Conservation (phyloP, 108 stramenopile species). For the Seminavis robusta region DNA sequence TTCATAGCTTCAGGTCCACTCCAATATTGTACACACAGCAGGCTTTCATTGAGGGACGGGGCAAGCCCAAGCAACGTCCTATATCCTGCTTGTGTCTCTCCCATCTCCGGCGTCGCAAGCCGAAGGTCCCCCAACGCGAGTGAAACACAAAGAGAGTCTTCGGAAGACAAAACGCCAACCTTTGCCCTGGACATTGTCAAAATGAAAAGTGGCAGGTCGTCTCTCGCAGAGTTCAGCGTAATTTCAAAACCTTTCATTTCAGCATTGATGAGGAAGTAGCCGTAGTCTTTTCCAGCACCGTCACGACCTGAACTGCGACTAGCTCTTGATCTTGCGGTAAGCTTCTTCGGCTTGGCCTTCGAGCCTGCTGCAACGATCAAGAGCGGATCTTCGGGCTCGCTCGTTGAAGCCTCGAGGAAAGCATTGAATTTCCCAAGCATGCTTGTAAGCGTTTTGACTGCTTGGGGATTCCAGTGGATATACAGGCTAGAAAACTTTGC, state of each 20-base stretch:
- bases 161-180: conserved; percentile 28
- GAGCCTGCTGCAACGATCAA: background rate
- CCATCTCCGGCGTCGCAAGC: conserved; percentile 37
- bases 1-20: conserved; percentile 49
- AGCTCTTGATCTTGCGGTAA: background rate
- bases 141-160: conserved; percentile 23
- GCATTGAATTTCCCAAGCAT: conserved; percentile 29
- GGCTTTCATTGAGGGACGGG: conserved; percentile 52
- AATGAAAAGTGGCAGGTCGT: conserved; percentile 74
- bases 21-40: conserved; percentile 63
- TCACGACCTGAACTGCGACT: background rate
- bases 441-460: conserved; percentile 36
- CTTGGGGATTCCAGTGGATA: conserved; percentile 80
- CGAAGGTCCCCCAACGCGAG: conserved; percentile 64
- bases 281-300: background rate
- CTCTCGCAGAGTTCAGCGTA: conserved; percentile 65
- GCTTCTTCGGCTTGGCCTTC: background rate
- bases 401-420: conserved; percentile 24
- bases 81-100: conserved; percentile 40
- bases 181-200: conserved; percentile 61
- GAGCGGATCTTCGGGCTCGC: background rate
- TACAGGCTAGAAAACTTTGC: conserved; percentile 74
- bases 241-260: conserved; percentile 69
- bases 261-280: conserved; percentile 46
- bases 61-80: conserved; percentile 72